These are phyloP conservation scores for Paraphaeosphaeria minitans DNA, from an alignment of 2,329 filamentous ascomycete genomes.

Conservation along the genomic window DNA sequence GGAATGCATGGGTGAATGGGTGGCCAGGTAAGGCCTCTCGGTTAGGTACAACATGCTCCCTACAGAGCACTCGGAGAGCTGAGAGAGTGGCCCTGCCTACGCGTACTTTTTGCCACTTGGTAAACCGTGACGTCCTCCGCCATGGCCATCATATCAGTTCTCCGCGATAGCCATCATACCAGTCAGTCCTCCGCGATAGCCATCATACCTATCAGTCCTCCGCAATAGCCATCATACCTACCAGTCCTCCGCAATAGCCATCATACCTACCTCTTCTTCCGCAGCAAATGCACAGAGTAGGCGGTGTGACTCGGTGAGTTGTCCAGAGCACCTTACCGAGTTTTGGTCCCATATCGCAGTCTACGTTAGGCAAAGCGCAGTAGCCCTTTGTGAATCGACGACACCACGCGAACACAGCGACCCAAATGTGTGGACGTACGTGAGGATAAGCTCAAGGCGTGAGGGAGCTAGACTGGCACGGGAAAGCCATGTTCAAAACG, in stretches of 20 bases:
- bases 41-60: not conserved
- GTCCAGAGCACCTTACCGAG: not conserved
- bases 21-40: not conserved
- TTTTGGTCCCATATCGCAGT: not conserved
- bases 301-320: constrained; percentile 14
- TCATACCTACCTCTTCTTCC: not conserved
- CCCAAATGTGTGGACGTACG: constrained; percentile 4
- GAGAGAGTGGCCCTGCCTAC: not conserved
- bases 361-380: not conserved
- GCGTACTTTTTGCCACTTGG: constrained; percentile 3
- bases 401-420: constrained; percentile 9
- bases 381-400: not conserved
- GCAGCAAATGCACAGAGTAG: constrained; percentile 1
- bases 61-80: not conserved
- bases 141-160: not conserved
- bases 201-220: not conserved
- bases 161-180: not conserved
- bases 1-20: not conserved
- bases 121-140: too few relatives aligned
- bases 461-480: constrained; percentile 11
- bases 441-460: constrained; percentile 10
- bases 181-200: not conserved
- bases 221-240: too few relatives aligned
- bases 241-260: too few relatives aligned
- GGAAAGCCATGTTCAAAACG: not conserved